phyloP scores from a whole-genome alignment of 306 rosid genomes.

The Casuarina cunninghamiana region DNA sequence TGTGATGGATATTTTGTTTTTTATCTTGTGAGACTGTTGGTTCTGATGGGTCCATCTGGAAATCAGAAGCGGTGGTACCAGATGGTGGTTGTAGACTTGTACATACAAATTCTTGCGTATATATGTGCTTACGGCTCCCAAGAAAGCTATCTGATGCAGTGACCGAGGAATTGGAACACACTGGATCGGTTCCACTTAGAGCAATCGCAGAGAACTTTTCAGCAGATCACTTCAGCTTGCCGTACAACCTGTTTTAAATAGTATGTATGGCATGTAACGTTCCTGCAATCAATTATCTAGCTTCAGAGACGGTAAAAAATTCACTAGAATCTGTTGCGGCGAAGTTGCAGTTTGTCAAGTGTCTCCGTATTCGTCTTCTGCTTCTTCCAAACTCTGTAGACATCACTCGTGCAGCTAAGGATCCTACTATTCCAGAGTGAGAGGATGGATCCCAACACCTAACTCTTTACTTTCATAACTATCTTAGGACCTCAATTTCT shows the following conservation, averaged over 20 bases:
- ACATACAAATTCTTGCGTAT: conserved; percentile 79
- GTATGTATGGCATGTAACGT: conserved; percentile 56
- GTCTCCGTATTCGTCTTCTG: conserved; percentile 69
- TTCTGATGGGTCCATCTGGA: conserved; percentile 45
- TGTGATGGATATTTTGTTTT: conserved; percentile 82
- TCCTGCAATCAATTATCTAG: conserved; percentile 53
- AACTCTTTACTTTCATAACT: conserved; percentile 49
- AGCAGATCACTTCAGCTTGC: conserved; percentile 81
- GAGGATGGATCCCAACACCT: conserved; percentile 53
- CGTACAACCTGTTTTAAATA: conserved; percentile 69
- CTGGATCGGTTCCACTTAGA: conserved; percentile 53
- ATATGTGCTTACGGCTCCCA: conserved; percentile 85
- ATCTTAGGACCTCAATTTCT: not conserved
- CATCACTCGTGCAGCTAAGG: conserved; percentile 62
- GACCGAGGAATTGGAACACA: conserved; percentile 55
- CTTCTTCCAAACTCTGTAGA: conserved; percentile 76
- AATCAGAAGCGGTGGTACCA: conserved; percentile 77
- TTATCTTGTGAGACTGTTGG: conserved; percentile 61
- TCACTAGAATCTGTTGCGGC: conserved; percentile 64
- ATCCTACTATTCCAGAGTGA: conserved; percentile 71
- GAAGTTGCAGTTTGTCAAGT: conserved; percentile 79
- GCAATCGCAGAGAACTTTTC: not conserved
- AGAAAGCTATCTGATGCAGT: conserved; percentile 81
- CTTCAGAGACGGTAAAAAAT: conserved; percentile 43
- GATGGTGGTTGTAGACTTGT: conserved; percentile 95